A percentile compares a stretch with the other conserved stretches of the same genome.
These are phyloP conservation scores for Tulasnella sp. DNA, from an alignment of 768 basidiomycete species.

Conservation along the genomic window DNA sequence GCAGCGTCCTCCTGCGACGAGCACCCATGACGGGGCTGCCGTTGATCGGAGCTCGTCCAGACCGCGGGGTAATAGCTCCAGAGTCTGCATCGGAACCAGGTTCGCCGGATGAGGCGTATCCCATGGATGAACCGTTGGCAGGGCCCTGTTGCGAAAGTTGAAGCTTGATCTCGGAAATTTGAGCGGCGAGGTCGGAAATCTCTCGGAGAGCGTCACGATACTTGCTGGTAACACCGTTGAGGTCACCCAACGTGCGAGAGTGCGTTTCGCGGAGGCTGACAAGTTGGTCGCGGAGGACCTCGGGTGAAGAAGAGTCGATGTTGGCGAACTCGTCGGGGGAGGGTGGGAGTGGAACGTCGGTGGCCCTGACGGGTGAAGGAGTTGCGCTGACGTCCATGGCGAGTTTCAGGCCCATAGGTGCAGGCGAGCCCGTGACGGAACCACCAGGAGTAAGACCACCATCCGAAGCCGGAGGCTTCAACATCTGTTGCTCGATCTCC, in stretches of 20 bases:
- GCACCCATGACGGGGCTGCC: slow-evolving; percentile 5
- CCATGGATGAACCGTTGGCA: not conserved
- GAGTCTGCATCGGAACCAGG: slow-evolving; percentile 1
- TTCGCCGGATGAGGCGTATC: slow-evolving; percentile 6
- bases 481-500: slow-evolving; percentile 52
- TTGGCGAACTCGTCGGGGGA: slow-evolving; percentile 9
- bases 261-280: slow-evolving; percentile 76
- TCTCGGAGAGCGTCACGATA: slow-evolving; percentile 86
- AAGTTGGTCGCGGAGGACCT: slow-evolving; percentile 47
- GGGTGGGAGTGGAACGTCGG: not conserved
- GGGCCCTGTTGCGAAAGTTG: slow-evolving; percentile 10
- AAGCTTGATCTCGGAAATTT: slow-evolving; percentile 82
- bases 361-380: not conserved
- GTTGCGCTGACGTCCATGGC: not conserved
- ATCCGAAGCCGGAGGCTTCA: slow-evolving; percentile 29
- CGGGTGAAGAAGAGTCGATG: slow-evolving; percentile 13
- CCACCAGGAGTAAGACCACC: not conserved
- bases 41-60: not conserved
- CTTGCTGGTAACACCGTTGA: slow-evolving; percentile 71
- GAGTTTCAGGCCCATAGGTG: not conserved
- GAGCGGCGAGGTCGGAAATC: slow-evolving; percentile 89
- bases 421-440: not conserved
- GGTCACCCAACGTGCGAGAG: slow-evolving; percentile 70
- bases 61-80: not conserved
- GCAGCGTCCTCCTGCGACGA: not conserved